Evolutionary conservation across 352 stramenopile species (phyloP).

Genomic region (Blastocystis sp.): DNA sequence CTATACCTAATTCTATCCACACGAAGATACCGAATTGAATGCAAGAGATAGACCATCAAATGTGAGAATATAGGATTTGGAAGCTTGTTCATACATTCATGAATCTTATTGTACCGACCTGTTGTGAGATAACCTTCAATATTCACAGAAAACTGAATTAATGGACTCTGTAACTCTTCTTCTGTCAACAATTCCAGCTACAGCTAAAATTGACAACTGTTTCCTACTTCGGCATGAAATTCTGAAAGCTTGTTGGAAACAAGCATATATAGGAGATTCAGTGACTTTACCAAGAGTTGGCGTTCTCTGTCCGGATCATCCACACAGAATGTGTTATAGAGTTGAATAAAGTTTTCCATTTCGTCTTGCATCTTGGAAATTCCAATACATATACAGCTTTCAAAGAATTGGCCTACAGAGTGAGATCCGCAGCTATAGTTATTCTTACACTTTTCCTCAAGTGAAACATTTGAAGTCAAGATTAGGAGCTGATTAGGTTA

Average conservation of each 20-base stretch:
- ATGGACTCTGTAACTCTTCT: not conserved
- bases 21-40: not conserved
- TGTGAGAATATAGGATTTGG: constrained; percentile 13
- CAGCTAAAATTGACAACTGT: not conserved
- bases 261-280: constrained; percentile 22
- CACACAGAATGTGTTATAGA: constrained; percentile 12
- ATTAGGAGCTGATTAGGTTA: not conserved
- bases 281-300: constrained; percentile 8
- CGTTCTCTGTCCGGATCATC: constrained; percentile 23
- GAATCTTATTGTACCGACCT: constrained; percentile 29
- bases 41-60: not conserved
- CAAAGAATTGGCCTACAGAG: constrained; percentile 11
- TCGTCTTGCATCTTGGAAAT: not conserved
- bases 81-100: constrained; percentile 29
- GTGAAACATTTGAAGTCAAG: not conserved
- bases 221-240: constrained; percentile 13
- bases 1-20: not conserved
- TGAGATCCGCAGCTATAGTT: not conserved
- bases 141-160: constrained; percentile 40
- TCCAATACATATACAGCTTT: not conserved
- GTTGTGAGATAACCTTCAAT: constrained; percentile 39
- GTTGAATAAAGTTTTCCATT: not conserved
- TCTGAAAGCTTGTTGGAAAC: not conserved
- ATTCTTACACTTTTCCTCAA: not conserved
- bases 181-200: constrained; percentile 18